Evolutionary conservation across 2,329 filamentous ascomycete species (phyloP).

Genomic region (Alternaria sp.): DNA sequence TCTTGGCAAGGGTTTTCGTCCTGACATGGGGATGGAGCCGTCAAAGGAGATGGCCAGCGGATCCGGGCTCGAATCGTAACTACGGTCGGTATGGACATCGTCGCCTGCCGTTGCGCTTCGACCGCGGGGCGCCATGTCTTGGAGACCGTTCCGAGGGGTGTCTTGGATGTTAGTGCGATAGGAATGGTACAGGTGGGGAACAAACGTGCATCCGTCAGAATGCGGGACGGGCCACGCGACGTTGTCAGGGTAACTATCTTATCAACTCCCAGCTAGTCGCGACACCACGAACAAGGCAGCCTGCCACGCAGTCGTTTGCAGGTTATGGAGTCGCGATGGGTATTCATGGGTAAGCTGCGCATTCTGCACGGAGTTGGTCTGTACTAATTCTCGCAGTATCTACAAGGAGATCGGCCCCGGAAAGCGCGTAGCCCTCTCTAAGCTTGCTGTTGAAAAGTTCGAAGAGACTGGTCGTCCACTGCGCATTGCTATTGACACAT

Average conservation of each 20-base stretch:
- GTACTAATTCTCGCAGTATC: conserved; percentile 66
- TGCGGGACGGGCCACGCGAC: conserved; percentile 24
- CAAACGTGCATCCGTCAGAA: conserved; percentile 21
- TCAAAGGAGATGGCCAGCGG: conserved; percentile 45
- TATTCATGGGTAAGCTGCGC: conserved; percentile 48
- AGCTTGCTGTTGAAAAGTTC: conserved; percentile 80
- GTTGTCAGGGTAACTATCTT: conserved; percentile 48
- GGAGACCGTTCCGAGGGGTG: conserved; percentile 14
- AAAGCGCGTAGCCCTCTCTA: conserved; percentile 80
- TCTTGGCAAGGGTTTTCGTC: conserved; percentile 31
- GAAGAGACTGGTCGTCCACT: conserved; percentile 75
- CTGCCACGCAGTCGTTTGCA: conserved; percentile 17
- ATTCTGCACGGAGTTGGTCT: no score
- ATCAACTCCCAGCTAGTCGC: conserved; percentile 22
- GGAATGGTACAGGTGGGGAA: conserved; percentile 24
- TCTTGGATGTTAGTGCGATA: conserved; percentile 21
- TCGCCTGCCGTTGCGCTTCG: conserved; percentile 28
- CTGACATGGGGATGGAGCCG: conserved; percentile 31
- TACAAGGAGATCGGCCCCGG: conserved; percentile 89
- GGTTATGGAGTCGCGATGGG: conserved; percentile 47
- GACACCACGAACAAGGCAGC: conserved; percentile 25
- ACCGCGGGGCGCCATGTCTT: conserved; percentile 38
- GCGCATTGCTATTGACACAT: conserved; percentile 89
- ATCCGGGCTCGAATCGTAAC: conserved; percentile 50
- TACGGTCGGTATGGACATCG: conserved; percentile 25